phyloP scores from a whole-genome alignment of 176 grass and related monocot species.

The Musa schizocarpa region DNA sequence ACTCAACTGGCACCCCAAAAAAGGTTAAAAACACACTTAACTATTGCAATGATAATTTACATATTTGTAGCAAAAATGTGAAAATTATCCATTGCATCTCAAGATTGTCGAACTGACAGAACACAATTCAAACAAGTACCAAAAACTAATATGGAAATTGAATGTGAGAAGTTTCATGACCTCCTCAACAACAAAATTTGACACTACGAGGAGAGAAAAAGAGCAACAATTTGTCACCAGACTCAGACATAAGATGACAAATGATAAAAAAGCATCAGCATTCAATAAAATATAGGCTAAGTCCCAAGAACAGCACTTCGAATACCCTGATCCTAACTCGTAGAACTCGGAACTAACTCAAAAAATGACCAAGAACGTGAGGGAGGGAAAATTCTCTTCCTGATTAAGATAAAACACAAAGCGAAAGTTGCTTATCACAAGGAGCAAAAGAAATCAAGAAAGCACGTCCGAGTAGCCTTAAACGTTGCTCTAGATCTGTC shows the following conservation, averaged over 20 bases:
- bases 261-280: background rate
- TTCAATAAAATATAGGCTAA: background rate
- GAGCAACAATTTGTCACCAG: background rate
- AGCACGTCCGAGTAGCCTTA: background rate
- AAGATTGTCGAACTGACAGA: too few relatives aligned
- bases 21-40: background rate
- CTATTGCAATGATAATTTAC: too few relatives aligned
- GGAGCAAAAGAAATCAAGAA: background rate
- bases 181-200: too few relatives aligned
- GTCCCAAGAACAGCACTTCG: background rate
- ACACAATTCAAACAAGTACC: too few relatives aligned
- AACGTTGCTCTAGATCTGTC: background rate
- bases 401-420: background rate
- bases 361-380: background rate
- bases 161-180: too few relatives aligned
- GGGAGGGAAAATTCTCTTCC: background rate
- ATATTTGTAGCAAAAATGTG: too few relatives aligned
- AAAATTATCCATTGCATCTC: too few relatives aligned
- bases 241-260: background rate
- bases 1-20: background rate
- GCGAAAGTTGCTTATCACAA: background rate
- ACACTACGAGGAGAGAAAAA: too few relatives aligned
- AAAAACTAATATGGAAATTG: too few relatives aligned
- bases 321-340: background rate
- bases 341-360: background rate